These are phyloP conservation scores for Xerocomellus chrysenteron DNA, from an alignment of 768 basidiomycete genomes.

Conservation along the genomic window DNA sequence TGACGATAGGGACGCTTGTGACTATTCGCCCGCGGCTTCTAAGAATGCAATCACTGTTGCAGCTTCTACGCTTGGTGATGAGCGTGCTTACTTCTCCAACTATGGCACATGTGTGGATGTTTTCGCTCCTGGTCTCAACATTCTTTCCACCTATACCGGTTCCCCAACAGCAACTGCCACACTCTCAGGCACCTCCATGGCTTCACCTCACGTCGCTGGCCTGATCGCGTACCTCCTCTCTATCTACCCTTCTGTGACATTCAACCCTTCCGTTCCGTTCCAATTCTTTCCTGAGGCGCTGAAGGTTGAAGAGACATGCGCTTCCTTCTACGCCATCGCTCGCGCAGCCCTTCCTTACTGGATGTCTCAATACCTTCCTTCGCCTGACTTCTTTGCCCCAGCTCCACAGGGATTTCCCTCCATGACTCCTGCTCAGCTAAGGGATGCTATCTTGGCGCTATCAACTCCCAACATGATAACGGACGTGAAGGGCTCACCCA, in stretches of 20 bases:
- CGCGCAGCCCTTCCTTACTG: constrained; percentile 58
- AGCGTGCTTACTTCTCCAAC: constrained; percentile 93
- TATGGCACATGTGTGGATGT: constrained; percentile 87
- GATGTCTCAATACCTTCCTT: constrained; percentile 57
- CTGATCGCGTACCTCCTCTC: constrained; percentile 90
- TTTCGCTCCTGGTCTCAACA: constrained; percentile 90
- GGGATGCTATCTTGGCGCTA: constrained; percentile 67
- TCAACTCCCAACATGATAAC: constrained; percentile 50
- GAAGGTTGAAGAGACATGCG: constrained; percentile 35
- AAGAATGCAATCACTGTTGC: constrained; percentile 93
- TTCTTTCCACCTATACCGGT: constrained; percentile 83
- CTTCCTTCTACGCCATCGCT: constrained; percentile 52
- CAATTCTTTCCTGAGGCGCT: constrained; percentile 38
- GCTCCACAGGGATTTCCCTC: constrained; percentile 42
- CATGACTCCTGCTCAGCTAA: constrained; percentile 71
- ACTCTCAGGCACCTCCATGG: constrained; percentile 93
- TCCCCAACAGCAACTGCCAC: constrained; percentile 60
- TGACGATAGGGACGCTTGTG: constrained; percentile 87
- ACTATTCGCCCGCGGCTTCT: constrained; percentile 88
- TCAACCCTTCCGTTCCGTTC: constrained; percentile 50
- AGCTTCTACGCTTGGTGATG: constrained; percentile 79
- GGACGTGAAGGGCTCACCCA: constrained; percentile 51
- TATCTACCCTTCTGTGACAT: constrained; percentile 69
- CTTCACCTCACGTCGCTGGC: constrained; percentile 89
- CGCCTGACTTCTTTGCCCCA: constrained; percentile 44